phyloP scores from a whole-genome alignment of 2,329 filamentous ascomycete genomes.

The Trichoderma arundinaceum region DNA sequence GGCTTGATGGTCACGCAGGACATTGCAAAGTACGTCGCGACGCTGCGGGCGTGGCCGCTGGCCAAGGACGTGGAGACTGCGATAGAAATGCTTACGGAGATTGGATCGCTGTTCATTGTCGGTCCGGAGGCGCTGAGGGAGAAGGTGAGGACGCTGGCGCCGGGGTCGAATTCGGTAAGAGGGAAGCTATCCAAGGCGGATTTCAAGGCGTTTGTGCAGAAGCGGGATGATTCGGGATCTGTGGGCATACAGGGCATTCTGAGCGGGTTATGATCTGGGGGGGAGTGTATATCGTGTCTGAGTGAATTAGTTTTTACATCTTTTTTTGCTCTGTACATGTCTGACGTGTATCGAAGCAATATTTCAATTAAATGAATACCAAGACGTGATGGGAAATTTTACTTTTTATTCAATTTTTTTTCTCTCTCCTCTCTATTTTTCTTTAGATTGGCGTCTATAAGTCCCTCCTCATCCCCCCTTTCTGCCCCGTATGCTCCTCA shows the following conservation, averaged over 20 bases:
- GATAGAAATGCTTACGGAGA: slow-evolving; percentile 88
- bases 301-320: not conserved
- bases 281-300: not conserved
- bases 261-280: slow-evolving; percentile 58
- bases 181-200: slow-evolving; percentile 69
- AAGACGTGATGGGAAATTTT: too few species aligned
- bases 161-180: slow-evolving; percentile 49
- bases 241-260: slow-evolving; percentile 84
- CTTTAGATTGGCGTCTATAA: slow-evolving; percentile 37
- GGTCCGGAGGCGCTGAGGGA: slow-evolving; percentile 78
- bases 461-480: slow-evolving; percentile 43
- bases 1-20: slow-evolving; percentile 96
- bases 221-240: slow-evolving; percentile 81
- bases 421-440: not conserved
- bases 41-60: slow-evolving; percentile 82
- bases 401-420: not conserved
- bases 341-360: too few species aligned
- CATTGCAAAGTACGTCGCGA: slow-evolving; percentile 88
- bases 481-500: slow-evolving; percentile 44
- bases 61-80: slow-evolving; percentile 69
- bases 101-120: slow-evolving; percentile 95
- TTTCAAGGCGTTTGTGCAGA: slow-evolving; percentile 83
- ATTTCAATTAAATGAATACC: not conserved
- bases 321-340: not conserved
- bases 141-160: slow-evolving; percentile 65